phyloP scores from a whole-genome alignment of 78 protist genomes.

The Andalucia godoyi region DNA sequence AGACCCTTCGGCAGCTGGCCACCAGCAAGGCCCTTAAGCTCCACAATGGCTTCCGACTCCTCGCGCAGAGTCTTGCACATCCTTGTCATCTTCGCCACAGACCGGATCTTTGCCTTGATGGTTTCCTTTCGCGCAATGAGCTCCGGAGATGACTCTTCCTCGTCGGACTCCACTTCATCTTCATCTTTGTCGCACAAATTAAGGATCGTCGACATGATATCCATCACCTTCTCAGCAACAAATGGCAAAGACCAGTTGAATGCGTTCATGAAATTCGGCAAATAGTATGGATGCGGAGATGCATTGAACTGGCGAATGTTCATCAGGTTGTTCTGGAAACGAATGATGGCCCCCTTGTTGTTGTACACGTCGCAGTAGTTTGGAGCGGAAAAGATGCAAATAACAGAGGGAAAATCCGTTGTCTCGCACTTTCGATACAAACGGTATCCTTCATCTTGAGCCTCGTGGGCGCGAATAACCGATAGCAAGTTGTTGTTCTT shows the following conservation, averaged over 20 bases:
- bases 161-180: constrained; percentile 36
- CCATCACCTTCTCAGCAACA: constrained; percentile 84
- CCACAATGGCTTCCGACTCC: constrained; percentile 73
- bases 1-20: constrained; percentile 69
- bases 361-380: constrained; percentile 93
- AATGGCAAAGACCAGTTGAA: constrained; percentile 97
- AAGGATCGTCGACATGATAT: constrained; percentile 28
- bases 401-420: constrained; percentile 93
- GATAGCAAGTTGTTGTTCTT: constrained; percentile 76
- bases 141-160: background rate
- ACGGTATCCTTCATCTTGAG: constrained; percentile 71
- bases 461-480: constrained; percentile 97
- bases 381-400: constrained; percentile 96
- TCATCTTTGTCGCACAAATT: constrained; percentile 38
- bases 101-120: constrained; percentile 43
- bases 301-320: constrained; percentile 89
- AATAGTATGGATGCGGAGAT: constrained; percentile 92
- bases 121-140: background rate
- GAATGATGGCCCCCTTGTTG: constrained; percentile 82
- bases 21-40: constrained; percentile 71
- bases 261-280: constrained; percentile 96
- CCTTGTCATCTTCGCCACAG: constrained; percentile 62
- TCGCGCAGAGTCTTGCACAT: constrained; percentile 66
- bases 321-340: constrained; percentile 72
- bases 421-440: constrained; percentile 59